Evolutionary conservation across 2,329 filamentous ascomycete genomes (phyloP).

Genomic region (Pseudocercospora musae): DNA sequence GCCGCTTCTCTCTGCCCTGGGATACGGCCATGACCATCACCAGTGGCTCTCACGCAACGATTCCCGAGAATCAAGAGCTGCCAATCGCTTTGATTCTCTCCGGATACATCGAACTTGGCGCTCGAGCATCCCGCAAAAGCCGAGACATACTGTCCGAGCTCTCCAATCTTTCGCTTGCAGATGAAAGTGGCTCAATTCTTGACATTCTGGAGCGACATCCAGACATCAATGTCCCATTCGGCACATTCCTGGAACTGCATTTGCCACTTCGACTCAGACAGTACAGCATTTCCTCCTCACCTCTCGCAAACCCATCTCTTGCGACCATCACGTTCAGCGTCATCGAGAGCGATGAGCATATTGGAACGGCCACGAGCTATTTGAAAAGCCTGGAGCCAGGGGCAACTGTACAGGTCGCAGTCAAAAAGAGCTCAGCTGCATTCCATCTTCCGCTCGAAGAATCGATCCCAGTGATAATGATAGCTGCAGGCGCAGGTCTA

Average conservation of each 20-base stretch:
- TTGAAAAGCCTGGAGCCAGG: slow-evolving; percentile 47
- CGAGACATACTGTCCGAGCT: slow-evolving; percentile 37
- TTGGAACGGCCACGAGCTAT: slow-evolving; percentile 41
- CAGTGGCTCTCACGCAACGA: slow-evolving; percentile 59
- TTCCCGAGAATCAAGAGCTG: slow-evolving; percentile 59
- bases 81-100: slow-evolving; percentile 61
- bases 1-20: slow-evolving; percentile 62
- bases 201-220: slow-evolving; percentile 65
- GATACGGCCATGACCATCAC: slow-evolving; percentile 49
- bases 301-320: slow-evolving; percentile 37
- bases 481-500: slow-evolving; percentile 50
- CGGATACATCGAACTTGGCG: slow-evolving; percentile 67
- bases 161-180: slow-evolving; percentile 45
- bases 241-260: slow-evolving; percentile 65
- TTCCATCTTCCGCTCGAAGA: slow-evolving; percentile 47
- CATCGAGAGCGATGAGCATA: slow-evolving; percentile 32
- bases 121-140: slow-evolving; percentile 56
- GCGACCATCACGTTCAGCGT: slow-evolving; percentile 42
- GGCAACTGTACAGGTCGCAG: slow-evolving; percentile 46
- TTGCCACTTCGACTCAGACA: slow-evolving; percentile 61
- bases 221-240: slow-evolving; percentile 57
- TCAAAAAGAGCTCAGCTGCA: slow-evolving; percentile 41
- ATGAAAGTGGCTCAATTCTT: slow-evolving; percentile 59
- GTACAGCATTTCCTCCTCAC: slow-evolving; percentile 30
- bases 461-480: slow-evolving; percentile 50